A percentile compares a stretch with the other conserved stretches of the same genome.
phyloP scores from a whole-genome alignment of 495 filamentous ascomycete genomes.

The Aspergillus sparsus region DNA sequence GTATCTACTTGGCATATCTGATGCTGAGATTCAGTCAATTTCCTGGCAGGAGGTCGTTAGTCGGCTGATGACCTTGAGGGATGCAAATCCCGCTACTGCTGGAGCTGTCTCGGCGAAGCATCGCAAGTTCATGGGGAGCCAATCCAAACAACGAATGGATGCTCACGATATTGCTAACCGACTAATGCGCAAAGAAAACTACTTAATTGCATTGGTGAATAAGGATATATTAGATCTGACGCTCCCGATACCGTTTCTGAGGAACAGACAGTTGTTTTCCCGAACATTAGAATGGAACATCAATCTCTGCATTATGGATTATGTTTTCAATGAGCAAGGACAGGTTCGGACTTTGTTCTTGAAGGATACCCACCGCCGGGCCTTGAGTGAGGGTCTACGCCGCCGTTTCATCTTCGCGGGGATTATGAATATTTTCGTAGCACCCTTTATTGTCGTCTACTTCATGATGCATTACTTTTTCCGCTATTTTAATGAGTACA shows the following conservation, averaged over 20 bases:
- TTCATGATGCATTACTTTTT: slow-evolving; percentile 87
- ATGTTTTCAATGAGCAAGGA: slow-evolving; percentile 84
- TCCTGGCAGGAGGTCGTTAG: slow-evolving; percentile 94
- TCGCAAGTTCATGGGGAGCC: slow-evolving; percentile 71
- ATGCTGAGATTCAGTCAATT: slow-evolving; percentile 91
- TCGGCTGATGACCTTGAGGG: slow-evolving; percentile 81
- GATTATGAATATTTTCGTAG: slow-evolving; percentile 79
- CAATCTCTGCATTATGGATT: slow-evolving; percentile 84
- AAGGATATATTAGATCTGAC: slow-evolving; percentile 90
- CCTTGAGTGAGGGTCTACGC: slow-evolving; percentile 74
- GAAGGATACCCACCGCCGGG: slow-evolving; percentile 74
- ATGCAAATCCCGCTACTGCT: slow-evolving; percentile 83
- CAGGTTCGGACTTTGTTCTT: slow-evolving; percentile 83
- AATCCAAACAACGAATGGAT: slow-evolving; percentile 94
- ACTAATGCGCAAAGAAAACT: slow-evolving; percentile 95
- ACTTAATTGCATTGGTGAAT: slow-evolving; percentile 93
- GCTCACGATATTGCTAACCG: slow-evolving; percentile 97
- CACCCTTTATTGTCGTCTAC: slow-evolving; percentile 81
- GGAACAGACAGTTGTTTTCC: slow-evolving; percentile 76
- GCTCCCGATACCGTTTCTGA: slow-evolving; percentile 79
- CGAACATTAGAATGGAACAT: slow-evolving; percentile 85
- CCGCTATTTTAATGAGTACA: slow-evolving; percentile 91
- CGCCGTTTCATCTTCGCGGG: slow-evolving; percentile 78
- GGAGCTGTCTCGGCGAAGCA: slow-evolving; percentile 60
- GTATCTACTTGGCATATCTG: slow-evolving; percentile 82